These are phyloP conservation scores for Bryoglossum gracile DNA, from an alignment of 495 filamentous ascomycete species.

Conservation along the genomic window DNA sequence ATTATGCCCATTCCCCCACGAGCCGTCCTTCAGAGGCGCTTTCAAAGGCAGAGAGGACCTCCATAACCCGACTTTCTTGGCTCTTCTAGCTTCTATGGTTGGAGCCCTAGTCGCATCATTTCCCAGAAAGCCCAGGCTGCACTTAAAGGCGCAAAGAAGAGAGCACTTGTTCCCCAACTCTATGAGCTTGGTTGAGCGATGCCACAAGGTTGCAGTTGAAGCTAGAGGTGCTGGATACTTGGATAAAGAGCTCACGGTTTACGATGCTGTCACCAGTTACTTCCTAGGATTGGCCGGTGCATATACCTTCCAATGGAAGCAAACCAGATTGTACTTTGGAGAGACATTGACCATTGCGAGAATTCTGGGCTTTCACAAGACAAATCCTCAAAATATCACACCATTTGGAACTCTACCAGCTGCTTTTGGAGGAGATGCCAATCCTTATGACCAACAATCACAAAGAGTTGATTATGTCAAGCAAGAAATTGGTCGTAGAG, in stretches of 20 bases:
- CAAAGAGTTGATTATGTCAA: conserved; percentile 54
- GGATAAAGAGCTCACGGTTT: conserved; percentile 56
- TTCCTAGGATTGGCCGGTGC: conserved; percentile 64
- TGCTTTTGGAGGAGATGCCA: conserved; percentile 1
- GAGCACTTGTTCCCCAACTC: conserved; percentile 58
- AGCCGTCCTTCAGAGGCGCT: conserved; percentile 71
- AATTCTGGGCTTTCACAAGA: conserved; percentile 54
- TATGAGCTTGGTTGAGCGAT: conserved; percentile 63
- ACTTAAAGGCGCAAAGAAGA: conserved; percentile 55
- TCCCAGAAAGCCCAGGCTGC: conserved; percentile 64
- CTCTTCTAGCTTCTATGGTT: conserved; percentile 76
- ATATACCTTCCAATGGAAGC: conserved; percentile 61
- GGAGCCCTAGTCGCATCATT: conserved; percentile 71
- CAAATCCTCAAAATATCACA: conserved; percentile 12
- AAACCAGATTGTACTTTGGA: conserved; percentile 60
- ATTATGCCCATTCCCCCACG: conserved; percentile 77
- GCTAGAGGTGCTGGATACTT: conserved; percentile 65
- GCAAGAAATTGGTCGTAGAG: conserved; percentile 67
- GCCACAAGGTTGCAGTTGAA: conserved; percentile 62
- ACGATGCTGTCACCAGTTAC: conserved; percentile 83
- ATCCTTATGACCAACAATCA: neutral
- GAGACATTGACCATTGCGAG: conserved; percentile 68
- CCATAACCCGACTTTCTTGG: conserved; percentile 60
- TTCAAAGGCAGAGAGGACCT: conserved; percentile 64
- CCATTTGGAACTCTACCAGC: conserved; percentile 4